Base-by-base conservation (phyloP, 2,329 filamentous ascomycete species). In the Nigrospora osmanthi region DNA sequence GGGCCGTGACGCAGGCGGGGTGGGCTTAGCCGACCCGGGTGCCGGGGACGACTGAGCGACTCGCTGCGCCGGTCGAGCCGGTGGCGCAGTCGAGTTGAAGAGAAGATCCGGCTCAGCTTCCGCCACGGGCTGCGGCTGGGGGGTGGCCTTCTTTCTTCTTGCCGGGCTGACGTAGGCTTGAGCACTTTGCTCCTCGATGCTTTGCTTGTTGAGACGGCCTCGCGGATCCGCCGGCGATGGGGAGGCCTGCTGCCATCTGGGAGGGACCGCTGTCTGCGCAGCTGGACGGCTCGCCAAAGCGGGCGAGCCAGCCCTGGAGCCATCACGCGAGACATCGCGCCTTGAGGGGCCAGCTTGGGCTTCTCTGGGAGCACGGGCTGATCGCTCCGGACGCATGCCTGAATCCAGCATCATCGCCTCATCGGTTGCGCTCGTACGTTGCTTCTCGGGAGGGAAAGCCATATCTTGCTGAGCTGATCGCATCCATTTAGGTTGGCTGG, bases 401-500 rank as follows among this genome's bases (percentile, higher is more conserved):
- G 74, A 72, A 56, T 95, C 89, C 3, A 95, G 72, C 80, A 91
- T 84, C 63, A 89, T 70, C 6, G 87, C 89, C 67, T 89, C 85
- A 50, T 87, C 79, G 1, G 85, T 88, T 6, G 76, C 68, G 16
- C 70, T 66, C 11, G 61, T 49, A 28, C 54, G 53, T 40, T 57
- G 57, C 49, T 52, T 66, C 52, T 62, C 60, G 34, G 58, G 49
- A 37, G 54, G 58, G 53, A 58, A 65, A 31, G 52, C 52, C 33
- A 63, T 66, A 3, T 73, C 69, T 45, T 71, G 66, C 37, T 78
- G 75, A 3, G 81, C 76, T 46, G 90, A 85, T 55, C 85, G 82
- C 91, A 98, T 95, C 93, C 93, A 98, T 59, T 88, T 93, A 1
- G 93, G 93, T 59, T 95, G 87, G 57, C 64, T 87, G 3, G 85